phyloP scores from a whole-genome alignment of 2,329 filamentous ascomycete species.

The Dryadomyces quercivorus region DNA sequence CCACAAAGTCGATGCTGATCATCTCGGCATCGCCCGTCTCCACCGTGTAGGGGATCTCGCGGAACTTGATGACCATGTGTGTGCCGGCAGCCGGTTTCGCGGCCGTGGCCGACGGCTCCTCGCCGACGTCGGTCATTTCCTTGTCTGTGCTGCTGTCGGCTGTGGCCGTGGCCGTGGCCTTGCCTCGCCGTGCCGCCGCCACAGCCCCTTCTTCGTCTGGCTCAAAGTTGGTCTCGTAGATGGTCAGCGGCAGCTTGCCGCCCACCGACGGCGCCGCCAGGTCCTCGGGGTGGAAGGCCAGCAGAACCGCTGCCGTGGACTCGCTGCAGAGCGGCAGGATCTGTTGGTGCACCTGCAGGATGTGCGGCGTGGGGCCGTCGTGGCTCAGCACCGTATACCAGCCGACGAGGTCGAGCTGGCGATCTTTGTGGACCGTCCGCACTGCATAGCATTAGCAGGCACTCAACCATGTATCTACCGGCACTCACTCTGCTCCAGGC shows the following conservation, averaged over 20 bases:
- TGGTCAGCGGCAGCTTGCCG: conserved; percentile 75
- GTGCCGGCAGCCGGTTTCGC: neutral
- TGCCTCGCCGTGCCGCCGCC: neutral
- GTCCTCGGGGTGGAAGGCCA: conserved; percentile 69
- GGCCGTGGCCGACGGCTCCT: neutral
- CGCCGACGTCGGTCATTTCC: conserved; percentile 52
- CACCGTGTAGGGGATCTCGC: conserved; percentile 72
- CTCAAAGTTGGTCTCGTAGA: conserved; percentile 79
- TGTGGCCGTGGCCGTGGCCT: neutral
- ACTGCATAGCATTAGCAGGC: no score
- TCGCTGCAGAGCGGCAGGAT: conserved; percentile 68
- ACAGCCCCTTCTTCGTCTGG: conserved; percentile 14
- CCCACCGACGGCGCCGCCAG: conserved; percentile 44
- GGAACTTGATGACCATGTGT: conserved; percentile 57
- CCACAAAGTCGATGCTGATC: conserved; percentile 93
- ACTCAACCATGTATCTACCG: no score
- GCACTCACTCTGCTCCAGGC: conserved; percentile 71
- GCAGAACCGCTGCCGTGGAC: conserved; percentile 70
- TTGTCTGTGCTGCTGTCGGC: conserved; percentile 39
- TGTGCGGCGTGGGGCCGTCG: conserved; percentile 56
- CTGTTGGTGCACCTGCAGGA: conserved; percentile 65
- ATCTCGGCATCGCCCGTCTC: conserved; percentile 95
- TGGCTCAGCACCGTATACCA: conserved; percentile 76
- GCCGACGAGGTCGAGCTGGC: conserved; percentile 74
- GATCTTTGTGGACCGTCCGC: conserved; percentile 76